Evolutionary conservation across 371 early-diverging fungal genomes (phyloP).

Genomic region (Apophysomyces trapeziformis): DNA sequence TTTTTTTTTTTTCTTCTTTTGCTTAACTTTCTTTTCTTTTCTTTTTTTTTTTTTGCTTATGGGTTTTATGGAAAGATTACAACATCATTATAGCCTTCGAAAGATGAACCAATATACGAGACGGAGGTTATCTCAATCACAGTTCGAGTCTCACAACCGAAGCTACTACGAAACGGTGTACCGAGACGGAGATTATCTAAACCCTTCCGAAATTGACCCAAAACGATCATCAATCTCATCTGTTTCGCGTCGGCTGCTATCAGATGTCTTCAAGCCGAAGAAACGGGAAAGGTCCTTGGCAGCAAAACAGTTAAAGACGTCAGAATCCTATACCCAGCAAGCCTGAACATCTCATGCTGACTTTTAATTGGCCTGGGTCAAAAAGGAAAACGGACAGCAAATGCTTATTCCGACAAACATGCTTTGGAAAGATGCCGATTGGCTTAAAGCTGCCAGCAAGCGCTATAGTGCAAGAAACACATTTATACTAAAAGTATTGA

Average conservation of each 20-base stretch:
- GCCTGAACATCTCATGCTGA: background rate
- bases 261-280: conserved; percentile 22
- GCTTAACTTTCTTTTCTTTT: conserved; percentile 12
- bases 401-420: background rate
- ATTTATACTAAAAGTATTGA: too few relatives aligned
- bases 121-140: conserved; percentile 44
- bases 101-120: conserved; percentile 49
- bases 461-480: too few relatives aligned
- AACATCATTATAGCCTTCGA: conserved; percentile 34
- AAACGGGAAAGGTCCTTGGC: conserved; percentile 16
- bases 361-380: background rate
- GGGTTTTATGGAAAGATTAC: conserved; percentile 44
- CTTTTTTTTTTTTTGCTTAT: conserved; percentile 19
- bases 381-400: background rate
- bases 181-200: conserved; percentile 42
- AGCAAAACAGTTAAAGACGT: conserved; percentile 36
- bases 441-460: too few relatives aligned
- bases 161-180: conserved; percentile 43
- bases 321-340: conserved; percentile 37
- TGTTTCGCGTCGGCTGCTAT: conserved; percentile 27
- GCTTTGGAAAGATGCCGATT: too few relatives aligned
- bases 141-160: conserved; percentile 46
- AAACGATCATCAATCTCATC: background rate
- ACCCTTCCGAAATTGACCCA: conserved; percentile 15
- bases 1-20: background rate